These are phyloP conservation scores for Neurospora sp. DNA, from an alignment of 495 filamentous ascomycete genomes.

Conservation along the genomic window DNA sequence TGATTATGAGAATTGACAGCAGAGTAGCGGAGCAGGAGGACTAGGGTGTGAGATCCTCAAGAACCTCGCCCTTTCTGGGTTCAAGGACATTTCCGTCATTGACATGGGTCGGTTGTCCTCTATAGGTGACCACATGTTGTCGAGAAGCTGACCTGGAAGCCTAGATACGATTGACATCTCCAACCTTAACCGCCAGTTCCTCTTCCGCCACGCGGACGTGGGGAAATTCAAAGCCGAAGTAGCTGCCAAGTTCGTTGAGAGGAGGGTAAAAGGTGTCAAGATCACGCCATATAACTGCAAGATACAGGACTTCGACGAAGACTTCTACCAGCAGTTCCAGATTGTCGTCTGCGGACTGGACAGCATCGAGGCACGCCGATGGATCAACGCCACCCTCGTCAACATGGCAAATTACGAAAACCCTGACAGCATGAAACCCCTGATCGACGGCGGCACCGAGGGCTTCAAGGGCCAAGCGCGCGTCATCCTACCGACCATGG, in stretches of 20 bases:
- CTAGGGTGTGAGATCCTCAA: conserved; percentile 96
- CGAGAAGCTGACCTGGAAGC: background rate
- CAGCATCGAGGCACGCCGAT: conserved; percentile 90
- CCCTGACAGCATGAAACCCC: conserved; percentile 75
- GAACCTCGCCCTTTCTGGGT: conserved; percentile 89
- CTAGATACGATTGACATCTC: conserved; percentile 90
- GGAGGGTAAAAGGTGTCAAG: conserved; percentile 74
- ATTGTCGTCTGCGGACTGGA: conserved; percentile 93
- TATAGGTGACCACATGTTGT: background rate
- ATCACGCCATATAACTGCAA: conserved; percentile 90
- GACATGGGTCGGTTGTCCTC: conserved; percentile 56
- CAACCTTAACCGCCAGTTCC: conserved; percentile 95
- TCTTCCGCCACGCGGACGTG: conserved; percentile 88
- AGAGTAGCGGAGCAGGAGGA: conserved; percentile 65
- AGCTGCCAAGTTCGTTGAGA: conserved; percentile 83
- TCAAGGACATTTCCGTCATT: conserved; percentile 96
- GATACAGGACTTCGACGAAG: conserved; percentile 95
- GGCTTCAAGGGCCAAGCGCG: conserved; percentile 96
- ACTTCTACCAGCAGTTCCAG: conserved; percentile 97
- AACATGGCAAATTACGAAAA: conserved; percentile 67
- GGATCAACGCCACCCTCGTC: conserved; percentile 94
- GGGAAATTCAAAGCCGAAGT: conserved; percentile 91
- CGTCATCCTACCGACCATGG: conserved; percentile 84
- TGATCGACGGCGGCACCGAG: conserved; percentile 96
- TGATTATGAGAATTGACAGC: conserved; percentile 32